These are phyloP conservation scores for Helicostylum pulchrum DNA, from an alignment of 192 early-diverging fungal species.

Conservation along the genomic window DNA sequence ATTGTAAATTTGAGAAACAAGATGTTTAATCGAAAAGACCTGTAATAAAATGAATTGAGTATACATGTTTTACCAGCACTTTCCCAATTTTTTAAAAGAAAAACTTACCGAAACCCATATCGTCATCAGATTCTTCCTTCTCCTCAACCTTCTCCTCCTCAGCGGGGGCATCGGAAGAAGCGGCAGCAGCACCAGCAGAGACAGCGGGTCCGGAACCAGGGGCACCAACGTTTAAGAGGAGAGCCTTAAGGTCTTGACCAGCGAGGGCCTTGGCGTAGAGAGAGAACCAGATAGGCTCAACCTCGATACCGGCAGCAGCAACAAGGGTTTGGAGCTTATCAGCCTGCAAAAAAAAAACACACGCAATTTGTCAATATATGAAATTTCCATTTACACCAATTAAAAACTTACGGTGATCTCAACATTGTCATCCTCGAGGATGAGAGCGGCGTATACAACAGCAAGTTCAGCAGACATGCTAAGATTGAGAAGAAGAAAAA, in stretches of 20 bases:
- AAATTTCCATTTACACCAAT: not conserved
- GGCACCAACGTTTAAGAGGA: constrained; percentile 88
- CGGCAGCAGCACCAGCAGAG: constrained; percentile 38
- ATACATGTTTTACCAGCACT: not conserved
- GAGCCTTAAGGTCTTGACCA: constrained; percentile 84
- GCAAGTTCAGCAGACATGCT: constrained; percentile 43
- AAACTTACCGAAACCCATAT: constrained; percentile 80
- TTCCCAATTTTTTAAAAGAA: not conserved
- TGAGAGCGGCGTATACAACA: constrained; percentile 86
- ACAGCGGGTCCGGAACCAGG: constrained; percentile 52
- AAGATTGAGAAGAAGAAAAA: constrained; percentile 15
- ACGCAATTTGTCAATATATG: not conserved
- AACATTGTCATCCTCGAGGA: constrained; percentile 96
- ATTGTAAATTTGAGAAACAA: not conserved
- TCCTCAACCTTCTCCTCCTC: constrained; percentile 55
- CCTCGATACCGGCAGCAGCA: constrained; percentile 84
- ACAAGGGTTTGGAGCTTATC: constrained; percentile 92
- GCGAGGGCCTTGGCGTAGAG: constrained; percentile 98
- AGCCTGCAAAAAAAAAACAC: constrained; percentile 51
- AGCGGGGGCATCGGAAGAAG: constrained; percentile 39
- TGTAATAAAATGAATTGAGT: not conserved
- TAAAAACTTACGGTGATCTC: constrained; percentile 86
- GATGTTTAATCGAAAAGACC: constrained; percentile 30
- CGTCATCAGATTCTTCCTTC: constrained; percentile 76
- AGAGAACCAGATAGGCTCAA: constrained; percentile 93